Evolutionary conservation across 352 stramenopile genomes (phyloP), one percentile per base, ranked within the genome.

Genomic region (Elongisporangium undulatum): DNA sequence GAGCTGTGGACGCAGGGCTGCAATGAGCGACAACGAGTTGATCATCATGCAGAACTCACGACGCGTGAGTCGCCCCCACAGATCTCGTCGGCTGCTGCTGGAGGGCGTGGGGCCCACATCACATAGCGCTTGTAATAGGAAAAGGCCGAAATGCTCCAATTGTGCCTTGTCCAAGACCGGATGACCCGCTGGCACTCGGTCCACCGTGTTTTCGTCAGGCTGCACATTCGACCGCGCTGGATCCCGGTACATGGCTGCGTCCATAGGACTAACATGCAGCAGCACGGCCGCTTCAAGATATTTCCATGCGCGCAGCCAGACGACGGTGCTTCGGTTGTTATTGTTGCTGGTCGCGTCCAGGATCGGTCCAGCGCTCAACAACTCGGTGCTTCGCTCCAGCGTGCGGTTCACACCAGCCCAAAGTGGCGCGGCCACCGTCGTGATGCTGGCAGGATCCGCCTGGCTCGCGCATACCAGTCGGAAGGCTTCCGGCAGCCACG

Each of bases 201-300:
- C 82, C 57, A 89, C 63, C 26, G 75, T 86, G 38, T 86, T 74
- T 19, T 58, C 71, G 52, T 94, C 86, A 0, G 85, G 85, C 68
- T 85, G 78, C 39, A 90, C 70, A 29, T 92, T 92, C 13, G 82
- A 92, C 45, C 85, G 70, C 69, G 82, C 79, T 0, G 80, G 81
- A 49, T 94, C 85, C 13, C 85, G 79, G 54, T 85, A 90, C 58
- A 92, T 67, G 4, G 77, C 83, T 4, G 75, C 70, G 52, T 82
- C 75, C 45, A 82, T 69, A 15, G 77, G 67, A 9, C 73, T 69
- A n/a, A 64, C 75, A 48, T 90, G 64, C 21, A 92, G 61, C 62
- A 92, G 74, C 50, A 77, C 72, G 10, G 66, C 62, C 23, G 71
- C 74, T 59, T 89, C 79, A 21, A 89, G 49, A 1, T 80, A 51